Evolutionary conservation across 805 yeast genomes (phyloP).

Genomic region (Teunomyces lycoperdinae): DNA sequence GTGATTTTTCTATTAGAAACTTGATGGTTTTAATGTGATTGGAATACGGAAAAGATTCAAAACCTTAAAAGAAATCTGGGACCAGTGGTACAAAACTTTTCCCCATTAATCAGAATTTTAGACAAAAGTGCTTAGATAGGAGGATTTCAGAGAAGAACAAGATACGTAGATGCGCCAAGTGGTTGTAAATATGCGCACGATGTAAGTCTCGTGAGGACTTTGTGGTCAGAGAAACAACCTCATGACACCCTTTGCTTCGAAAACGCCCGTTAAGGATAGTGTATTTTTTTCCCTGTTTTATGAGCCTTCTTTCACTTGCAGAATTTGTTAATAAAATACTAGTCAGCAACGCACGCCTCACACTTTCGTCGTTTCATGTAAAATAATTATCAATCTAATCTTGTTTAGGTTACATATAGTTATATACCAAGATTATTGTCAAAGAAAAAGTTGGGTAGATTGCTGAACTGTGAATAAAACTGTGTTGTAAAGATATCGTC

Average conservation of each 20-base stretch:
- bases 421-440: conserved; percentile 30
- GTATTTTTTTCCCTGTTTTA: not conserved
- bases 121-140: not conserved
- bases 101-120: not conserved
- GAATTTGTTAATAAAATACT: not conserved
- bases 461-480: conserved; percentile 24
- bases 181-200: not conserved
- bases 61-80: not conserved
- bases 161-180: not conserved
- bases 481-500: conserved; percentile 18
- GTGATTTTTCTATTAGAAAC: no score
- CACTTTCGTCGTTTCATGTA: not conserved
- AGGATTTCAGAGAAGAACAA: not conserved
- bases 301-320: not conserved
- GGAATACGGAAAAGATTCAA: not conserved
- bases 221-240: not conserved
- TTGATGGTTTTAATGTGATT: not conserved
- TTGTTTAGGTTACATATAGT: not conserved
- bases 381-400: not conserved
- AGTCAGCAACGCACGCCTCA: not conserved
- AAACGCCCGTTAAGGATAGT: not conserved
- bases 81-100: not conserved
- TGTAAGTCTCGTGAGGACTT: not conserved
- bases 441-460: conserved; percentile 37
- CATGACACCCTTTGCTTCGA: not conserved